Conservation (phyloP, 2,329 filamentous ascomycete genomes). For the Pseudogymnoascus sp. region DNA sequence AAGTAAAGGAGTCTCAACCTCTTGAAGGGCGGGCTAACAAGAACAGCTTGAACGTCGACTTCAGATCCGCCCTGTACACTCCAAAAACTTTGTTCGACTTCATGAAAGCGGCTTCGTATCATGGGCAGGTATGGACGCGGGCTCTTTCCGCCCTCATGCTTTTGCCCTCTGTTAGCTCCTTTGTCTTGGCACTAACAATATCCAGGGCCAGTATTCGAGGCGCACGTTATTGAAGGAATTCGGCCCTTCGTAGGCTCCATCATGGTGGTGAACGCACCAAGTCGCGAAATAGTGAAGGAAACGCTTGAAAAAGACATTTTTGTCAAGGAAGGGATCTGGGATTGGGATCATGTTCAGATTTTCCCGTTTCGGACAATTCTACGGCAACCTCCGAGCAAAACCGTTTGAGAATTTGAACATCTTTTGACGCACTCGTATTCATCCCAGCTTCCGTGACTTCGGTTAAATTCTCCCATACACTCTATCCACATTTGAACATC, state of each 20-base stretch:
- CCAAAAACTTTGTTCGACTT: neutral
- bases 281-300: conserved; percentile 60
- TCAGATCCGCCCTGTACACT: neutral
- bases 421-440: too few relatives aligned
- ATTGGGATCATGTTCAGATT: conserved; percentile 54
- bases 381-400: neutral
- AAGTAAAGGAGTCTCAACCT: neutral
- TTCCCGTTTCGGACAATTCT: conserved; percentile 1
- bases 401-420: neutral
- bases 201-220: neutral
- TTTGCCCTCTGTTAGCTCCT: too few relatives aligned
- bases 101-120: neutral
- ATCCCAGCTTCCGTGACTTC: too few relatives aligned
- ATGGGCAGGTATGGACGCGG: neutral
- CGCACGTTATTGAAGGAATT: neutral
- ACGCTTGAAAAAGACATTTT: conserved; percentile 67
- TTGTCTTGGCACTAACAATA: neutral
- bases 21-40: too few relatives aligned
- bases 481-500: too few relatives aligned
- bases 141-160: too few relatives aligned
- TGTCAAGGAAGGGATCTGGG: conserved; percentile 66
- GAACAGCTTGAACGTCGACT: neutral
- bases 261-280: conserved; percentile 58
- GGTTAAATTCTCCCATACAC: too few relatives aligned
- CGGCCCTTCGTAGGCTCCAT: conserved; percentile 56